Evolutionary conservation across 1,139 yeast genomes (phyloP).

Genomic region (Candida anutae): DNA sequence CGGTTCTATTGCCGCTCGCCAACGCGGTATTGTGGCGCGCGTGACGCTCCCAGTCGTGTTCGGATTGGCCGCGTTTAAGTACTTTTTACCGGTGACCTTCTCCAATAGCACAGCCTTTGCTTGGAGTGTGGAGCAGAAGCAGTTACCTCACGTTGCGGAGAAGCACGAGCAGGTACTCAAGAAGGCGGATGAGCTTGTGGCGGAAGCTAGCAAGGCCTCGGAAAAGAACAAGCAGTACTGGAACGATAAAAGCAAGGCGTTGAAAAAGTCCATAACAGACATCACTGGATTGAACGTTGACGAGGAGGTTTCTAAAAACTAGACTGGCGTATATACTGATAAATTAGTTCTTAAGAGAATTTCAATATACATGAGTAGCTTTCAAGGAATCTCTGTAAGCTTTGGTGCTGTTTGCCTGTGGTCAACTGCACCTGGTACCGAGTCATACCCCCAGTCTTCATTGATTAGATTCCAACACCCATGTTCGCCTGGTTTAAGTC

Average conservation of each 20-base stretch:
- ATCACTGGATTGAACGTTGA: slow-evolving; percentile 65
- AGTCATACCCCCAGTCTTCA: too few species aligned
- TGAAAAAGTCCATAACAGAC: slow-evolving; percentile 45
- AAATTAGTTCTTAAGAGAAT: too few species aligned
- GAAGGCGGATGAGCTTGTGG: slow-evolving; percentile 40
- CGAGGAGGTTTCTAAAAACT: slow-evolving; percentile 53
- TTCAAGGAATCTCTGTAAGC: too few species aligned
- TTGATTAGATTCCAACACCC: too few species aligned
- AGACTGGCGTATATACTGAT: slow-evolving; percentile 10
- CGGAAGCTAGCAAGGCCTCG: slow-evolving; percentile 32
- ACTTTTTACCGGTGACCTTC: slow-evolving; percentile 75
- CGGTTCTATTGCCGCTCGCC: slow-evolving; percentile 76
- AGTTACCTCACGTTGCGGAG: slow-evolving; percentile 59
- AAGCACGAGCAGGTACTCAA: slow-evolving; percentile 47
- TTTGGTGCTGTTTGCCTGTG: too few species aligned
- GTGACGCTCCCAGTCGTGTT: slow-evolving; percentile 55
- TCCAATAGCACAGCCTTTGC: slow-evolving; percentile 52
- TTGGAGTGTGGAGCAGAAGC: slow-evolving; percentile 59
- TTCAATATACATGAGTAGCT: too few species aligned
- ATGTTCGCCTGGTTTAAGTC: too few species aligned
- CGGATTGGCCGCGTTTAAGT: slow-evolving; percentile 64
- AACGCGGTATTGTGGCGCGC: slow-evolving; percentile 53
- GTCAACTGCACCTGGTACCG: too few species aligned
- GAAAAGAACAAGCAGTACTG: slow-evolving; percentile 31
- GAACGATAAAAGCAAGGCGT: slow-evolving; percentile 30